Base-by-base conservation (phyloP, 2,329 filamentous ascomycete species). In the Penicillium sp. region DNA sequence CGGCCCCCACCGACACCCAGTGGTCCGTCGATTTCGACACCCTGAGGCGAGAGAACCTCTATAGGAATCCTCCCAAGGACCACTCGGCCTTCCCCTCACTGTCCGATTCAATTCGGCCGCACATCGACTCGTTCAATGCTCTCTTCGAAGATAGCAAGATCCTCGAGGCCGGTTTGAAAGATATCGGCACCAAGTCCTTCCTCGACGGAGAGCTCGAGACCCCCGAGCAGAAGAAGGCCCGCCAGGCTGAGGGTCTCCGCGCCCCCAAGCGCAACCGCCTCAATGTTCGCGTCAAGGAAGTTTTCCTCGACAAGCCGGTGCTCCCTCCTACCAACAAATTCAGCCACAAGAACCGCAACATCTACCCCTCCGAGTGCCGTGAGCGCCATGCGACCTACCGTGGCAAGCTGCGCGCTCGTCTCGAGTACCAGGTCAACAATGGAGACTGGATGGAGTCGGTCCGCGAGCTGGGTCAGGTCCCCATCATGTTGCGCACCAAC, bases 71-170 rank as follows among this genome's bases (percentile, higher is more conserved):
- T 15, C 93, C 94, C 0, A 88, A 84, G 66, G 92, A 97, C 69
- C 88, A 85, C 62, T 89, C 89, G 8, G 91, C 93, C 52, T 97
- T 96, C 68, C 94, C 94, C 12, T 83, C 89, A 18, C 84, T 99
- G 41, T 88, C 92, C 64, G 83, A 84, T 55, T 90, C 93, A n/a
- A 86, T 97, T 53, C 82, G 89, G 60, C 94, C 94, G 43, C 94
- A 99, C 73, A 88, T 97, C 64, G 87, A 97, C 67, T 94, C 94
- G 6, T 99, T 97, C 84, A 96, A 99, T 78, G 86, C 86, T 46
- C 81, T 97, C 41, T 95, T 97, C 69, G 84, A 86, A 26, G 79
- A 82, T 51, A 82, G 87, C 72, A 90, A 89, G 46, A 78, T 88
- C 46, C 71, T 99, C 47, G 84, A 88, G 43, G 86, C 90, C 59